Evolutionary conservation across 768 basidiomycete species (phyloP).

Genomic region (Nidularia pulvinata): DNA sequence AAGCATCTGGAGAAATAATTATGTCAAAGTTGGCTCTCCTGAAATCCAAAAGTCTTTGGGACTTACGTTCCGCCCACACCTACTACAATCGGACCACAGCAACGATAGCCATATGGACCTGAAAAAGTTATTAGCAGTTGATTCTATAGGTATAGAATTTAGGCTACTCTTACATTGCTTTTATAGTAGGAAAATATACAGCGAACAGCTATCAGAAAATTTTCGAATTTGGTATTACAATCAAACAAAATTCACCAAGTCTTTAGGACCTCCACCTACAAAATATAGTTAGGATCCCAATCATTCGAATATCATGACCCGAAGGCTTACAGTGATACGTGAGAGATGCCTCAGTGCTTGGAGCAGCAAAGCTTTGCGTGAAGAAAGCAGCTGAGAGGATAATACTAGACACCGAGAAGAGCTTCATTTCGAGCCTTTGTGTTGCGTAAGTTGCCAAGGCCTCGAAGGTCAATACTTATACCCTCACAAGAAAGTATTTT

Average conservation of each 20-base stretch:
- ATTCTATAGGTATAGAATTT: neutral
- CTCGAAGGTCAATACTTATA: too few species aligned
- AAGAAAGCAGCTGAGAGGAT: too few species aligned
- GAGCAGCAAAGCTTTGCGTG: neutral
- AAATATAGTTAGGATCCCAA: too few species aligned
- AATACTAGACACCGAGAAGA: too few species aligned
- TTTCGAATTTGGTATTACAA: neutral
- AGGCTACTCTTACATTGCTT: neutral
- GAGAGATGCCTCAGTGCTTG: neutral
- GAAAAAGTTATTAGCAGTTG: neutral
- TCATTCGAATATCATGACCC: too few species aligned
- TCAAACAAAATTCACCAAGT: neutral
- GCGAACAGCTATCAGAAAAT: neutral
- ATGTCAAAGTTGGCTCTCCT: neutral
- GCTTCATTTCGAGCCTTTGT: too few species aligned
- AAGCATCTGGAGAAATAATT: constrained; percentile 2
- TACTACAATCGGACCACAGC: constrained; percentile 4
- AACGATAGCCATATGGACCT: constrained; percentile 5
- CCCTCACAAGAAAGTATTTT: too few species aligned
- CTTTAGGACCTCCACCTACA: too few species aligned
- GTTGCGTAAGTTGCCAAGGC: too few species aligned
- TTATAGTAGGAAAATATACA: too few species aligned
- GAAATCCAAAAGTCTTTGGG: neutral
- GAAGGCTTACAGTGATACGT: neutral
- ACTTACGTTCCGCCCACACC: constrained; percentile 4